These are phyloP conservation scores for Oryza longistaminata DNA, from an alignment of 176 grass and related monocot genomes.

Conservation along the genomic window DNA sequence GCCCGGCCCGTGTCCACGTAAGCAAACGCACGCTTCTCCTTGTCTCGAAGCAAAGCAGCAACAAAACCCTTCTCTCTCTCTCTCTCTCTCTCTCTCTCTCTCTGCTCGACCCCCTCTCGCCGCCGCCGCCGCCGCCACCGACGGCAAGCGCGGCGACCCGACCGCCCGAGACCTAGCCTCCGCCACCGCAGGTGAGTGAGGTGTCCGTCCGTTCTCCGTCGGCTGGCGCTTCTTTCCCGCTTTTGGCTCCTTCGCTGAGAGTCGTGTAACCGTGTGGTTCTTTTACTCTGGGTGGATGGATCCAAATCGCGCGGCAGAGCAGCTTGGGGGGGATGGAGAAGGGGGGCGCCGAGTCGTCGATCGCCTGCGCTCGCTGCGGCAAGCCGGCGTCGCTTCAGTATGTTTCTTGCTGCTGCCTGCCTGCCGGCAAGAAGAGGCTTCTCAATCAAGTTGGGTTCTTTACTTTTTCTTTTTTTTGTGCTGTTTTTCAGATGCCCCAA, in stretches of 20 bases:
- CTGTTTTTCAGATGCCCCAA: conserved; percentile 82
- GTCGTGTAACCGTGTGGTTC: background rate
- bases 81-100: background rate
- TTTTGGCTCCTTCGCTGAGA: background rate
- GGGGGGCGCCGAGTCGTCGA: conserved; percentile 47
- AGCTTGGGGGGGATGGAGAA: conserved; percentile 63
- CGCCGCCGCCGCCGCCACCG: conserved; percentile 19
- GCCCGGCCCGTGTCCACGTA: background rate
- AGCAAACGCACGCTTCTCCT: background rate
- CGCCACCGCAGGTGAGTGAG: conserved; percentile 27
- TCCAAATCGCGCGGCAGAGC: conserved; percentile 1
- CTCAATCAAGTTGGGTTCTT: background rate
- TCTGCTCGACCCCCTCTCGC: background rate
- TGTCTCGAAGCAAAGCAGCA: background rate
- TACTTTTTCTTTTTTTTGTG: background rate
- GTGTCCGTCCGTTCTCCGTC: background rate
- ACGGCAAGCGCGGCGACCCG: background rate
- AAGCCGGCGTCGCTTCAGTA: conserved; percentile 88
- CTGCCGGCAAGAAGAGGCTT: background rate
- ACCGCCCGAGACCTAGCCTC: conserved; percentile 38
- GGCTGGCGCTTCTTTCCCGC: background rate
- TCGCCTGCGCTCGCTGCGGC: conserved; percentile 75
- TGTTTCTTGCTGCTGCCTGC: background rate
- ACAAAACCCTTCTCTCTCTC: background rate
- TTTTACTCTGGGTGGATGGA: conserved; percentile 19